phyloP scores from a whole-genome alignment of 225 moss, liverwort and hornwort genomes.

The Climacium dendroides region DNA sequence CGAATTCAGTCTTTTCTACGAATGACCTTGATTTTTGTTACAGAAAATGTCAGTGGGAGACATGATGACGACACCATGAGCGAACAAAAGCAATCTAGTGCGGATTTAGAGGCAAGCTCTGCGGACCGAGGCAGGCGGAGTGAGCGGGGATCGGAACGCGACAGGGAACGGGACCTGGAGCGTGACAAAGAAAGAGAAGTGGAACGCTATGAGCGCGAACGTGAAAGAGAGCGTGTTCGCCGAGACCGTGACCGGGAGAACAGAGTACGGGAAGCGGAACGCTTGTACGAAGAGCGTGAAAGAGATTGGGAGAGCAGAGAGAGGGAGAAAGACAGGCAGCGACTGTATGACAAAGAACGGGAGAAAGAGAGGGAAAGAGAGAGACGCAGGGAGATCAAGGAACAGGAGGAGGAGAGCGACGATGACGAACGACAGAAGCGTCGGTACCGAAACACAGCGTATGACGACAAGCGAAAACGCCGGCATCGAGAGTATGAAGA shows the following conservation, averaged over 20 bases:
- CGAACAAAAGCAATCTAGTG: conserved; percentile 62
- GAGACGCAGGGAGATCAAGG: conserved; percentile 79
- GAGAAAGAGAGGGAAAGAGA: conserved; percentile 93
- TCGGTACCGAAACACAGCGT: conserved; percentile 50
- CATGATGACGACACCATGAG: conserved; percentile 71
- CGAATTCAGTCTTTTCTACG: not conserved
- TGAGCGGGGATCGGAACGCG: conserved; percentile 81
- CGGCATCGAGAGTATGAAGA: conserved; percentile 73
- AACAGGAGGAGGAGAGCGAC: conserved; percentile 93
- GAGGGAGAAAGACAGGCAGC: conserved; percentile 77
- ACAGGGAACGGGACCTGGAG: conserved; percentile 84
- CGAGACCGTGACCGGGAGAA: conserved; percentile 83
- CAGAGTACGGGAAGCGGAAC: conserved; percentile 71
- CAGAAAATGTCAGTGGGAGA: conserved; percentile 69
- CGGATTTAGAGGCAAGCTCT: conserved; percentile 60
- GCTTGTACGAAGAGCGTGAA: conserved; percentile 76
- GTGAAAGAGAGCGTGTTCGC: conserved; percentile 63
- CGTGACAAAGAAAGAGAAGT: conserved; percentile 90
- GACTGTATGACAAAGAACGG: conserved; percentile 67
- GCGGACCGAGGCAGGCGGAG: conserved; percentile 66
- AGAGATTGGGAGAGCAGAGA: conserved; percentile 91
- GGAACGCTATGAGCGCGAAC: conserved; percentile 77
- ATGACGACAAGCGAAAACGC: conserved; percentile 84
- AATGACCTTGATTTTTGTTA: not conserved
- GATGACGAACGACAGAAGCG: conserved; percentile 84